Evolutionary conservation across 306 rosid genomes (phyloP), one percentile per base, ranked within the genome.

Genomic region (Luffa acutangula): DNA sequence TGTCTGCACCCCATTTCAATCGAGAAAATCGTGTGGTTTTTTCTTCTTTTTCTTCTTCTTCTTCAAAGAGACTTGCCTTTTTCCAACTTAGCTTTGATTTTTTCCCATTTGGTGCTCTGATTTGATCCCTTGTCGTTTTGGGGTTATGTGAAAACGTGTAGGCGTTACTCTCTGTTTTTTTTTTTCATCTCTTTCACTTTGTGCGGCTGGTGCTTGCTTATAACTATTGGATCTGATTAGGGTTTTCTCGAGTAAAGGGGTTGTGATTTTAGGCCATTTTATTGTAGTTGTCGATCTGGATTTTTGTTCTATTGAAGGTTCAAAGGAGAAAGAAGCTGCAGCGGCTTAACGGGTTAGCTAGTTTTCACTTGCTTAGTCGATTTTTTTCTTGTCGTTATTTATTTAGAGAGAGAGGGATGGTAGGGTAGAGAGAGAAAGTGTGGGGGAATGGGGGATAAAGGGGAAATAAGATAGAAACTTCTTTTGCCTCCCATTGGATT

Each of bases 401-500:
- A 73, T 75, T 52, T 42, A 60, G 12, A 58, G 64, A 58, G 42
- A 60, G 15, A 9, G 39, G 1, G 15, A n/a, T 20, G 3, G 1
- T 20, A n/a, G 43, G 33, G 31, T 51, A 53, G 79, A 52, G 79
- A 75, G 79, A 75, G 64, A 75, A 36, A 34, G 33, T n/a, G 75
- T 43, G 75, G 37, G 76, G 60, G 45, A 14, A 12, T 18, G 70
- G 25, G 57, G 70, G 58, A 77, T 56, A 77, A 77, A 77, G 54
- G 78, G 45, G 5, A 57, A 58, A 12, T 3, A 59, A 42, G 56
- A 77, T 77, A 77, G 71, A 43, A 71, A 33, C 56, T 59, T 77
- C 41, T 79, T 66, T 79, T 66, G 20, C 76, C 36, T 34, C 31
- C 64, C 81, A 53, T 79, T 79, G 81, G 81, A 64, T 79, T 79